A percentile compares a stretch with the other conserved stretches of the same genome.
phyloP scores from a whole-genome alignment of 192 early-diverging fungal species.

The Phlyctochytrium arcticum region DNA sequence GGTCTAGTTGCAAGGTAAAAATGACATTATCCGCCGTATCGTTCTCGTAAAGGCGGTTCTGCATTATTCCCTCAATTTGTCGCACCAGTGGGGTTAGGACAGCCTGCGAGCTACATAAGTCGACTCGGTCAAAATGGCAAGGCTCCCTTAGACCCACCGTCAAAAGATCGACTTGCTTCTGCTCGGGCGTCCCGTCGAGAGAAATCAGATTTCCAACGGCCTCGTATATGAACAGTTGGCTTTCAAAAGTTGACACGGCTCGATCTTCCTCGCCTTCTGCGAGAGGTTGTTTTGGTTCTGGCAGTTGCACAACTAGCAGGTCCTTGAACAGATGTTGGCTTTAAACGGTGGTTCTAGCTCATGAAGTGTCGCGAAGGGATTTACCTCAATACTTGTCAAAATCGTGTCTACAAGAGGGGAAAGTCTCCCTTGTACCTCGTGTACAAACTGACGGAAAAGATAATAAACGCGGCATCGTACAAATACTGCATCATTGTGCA shows the following conservation, averaged over 20 bases:
- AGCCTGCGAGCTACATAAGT: conserved; percentile 38
- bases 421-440: conserved; percentile 57
- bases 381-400: conserved; percentile 48
- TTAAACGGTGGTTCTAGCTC: background rate
- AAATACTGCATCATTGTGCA: conserved; percentile 66
- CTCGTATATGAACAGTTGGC: conserved; percentile 88
- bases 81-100: conserved; percentile 74
- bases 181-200: conserved; percentile 58
- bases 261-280: conserved; percentile 44
- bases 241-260: conserved; percentile 60
- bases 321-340: conserved; percentile 48
- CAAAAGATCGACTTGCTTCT: conserved; percentile 66
- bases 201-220: conserved; percentile 89
- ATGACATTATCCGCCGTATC: conserved; percentile 63
- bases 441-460: conserved; percentile 80
- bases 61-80: conserved; percentile 70
- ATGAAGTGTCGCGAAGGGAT: background rate
- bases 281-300: conserved; percentile 38
- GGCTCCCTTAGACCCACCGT: conserved; percentile 22
- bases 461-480: conserved; percentile 83
- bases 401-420: conserved; percentile 60
- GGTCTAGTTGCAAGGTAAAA: conserved; percentile 73
- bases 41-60: conserved; percentile 54
- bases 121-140: background rate
- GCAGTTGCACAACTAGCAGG: conserved; percentile 66